Base-by-base conservation (phyloP, 495 filamentous ascomycete species). In the Aspergillus avenaceus region DNA sequence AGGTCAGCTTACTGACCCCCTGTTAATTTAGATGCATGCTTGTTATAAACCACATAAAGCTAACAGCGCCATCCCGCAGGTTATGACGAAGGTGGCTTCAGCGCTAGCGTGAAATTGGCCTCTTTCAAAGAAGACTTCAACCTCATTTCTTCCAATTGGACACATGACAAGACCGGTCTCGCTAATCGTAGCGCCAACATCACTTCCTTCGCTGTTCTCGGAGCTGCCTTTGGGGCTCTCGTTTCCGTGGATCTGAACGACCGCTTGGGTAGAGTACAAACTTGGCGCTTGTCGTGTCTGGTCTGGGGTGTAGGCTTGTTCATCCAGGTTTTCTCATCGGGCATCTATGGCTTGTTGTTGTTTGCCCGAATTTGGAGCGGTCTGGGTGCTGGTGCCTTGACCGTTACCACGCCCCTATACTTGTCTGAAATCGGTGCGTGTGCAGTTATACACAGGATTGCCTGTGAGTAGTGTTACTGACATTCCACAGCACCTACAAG, bases 81-180 rank as follows among this genome's bases (percentile, higher is more conserved):
- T 47, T 75, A 76, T 50, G 73, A 76, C 51, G 73, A 76, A 52
- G 73, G 72, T 50, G 73, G 72, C 22, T 75, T 64, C 55, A 76
- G 73, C 45, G 70, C 70, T 44, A 72, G 67, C 32, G 58, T 71
- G 29, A 61, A 63, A 40, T 56, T 76, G 13, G 49, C 58, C 13
- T 72, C 72, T 1, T 76, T 76, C 54, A 53, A 41, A 41, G 50
- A 58, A 52, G 72, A 75, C 43, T 75, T 61, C 60, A 64, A 74
- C 44, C 66, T 75, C 25, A 9, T 55, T n/a, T 34, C 48, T 18
- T 61, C 64, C 7, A 43, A 74, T 19, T 74, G 69, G 70, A 59
- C 55, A 23, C 34, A 68, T 21, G 52, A 73, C 47, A 45, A 59
- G 7, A 61, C 65, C 2, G 72, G 65, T 0, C 53, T 75, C 37